Conservation (phyloP, 495 filamentous ascomycete species). For the Penicillium cinerascens region DNA sequence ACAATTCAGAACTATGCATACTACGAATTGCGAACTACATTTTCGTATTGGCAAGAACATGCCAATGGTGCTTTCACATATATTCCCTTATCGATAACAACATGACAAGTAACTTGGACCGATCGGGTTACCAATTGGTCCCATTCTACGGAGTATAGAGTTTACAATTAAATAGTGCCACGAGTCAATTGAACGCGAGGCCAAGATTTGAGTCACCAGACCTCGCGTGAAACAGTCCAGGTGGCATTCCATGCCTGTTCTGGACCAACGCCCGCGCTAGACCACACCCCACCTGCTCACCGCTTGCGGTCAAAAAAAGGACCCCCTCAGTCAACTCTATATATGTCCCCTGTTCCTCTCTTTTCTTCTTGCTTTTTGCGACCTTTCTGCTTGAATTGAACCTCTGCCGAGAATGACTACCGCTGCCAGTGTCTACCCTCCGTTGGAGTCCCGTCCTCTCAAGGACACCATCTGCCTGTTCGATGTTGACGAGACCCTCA, state of each 20-base stretch:
- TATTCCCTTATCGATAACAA: constrained; percentile 22
- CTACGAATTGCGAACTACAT: background rate
- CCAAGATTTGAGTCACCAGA: background rate
- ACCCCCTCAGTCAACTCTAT: constrained; percentile 13
- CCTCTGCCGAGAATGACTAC: constrained; percentile 32
- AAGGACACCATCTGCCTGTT: constrained; percentile 90
- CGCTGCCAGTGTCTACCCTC: constrained; percentile 59
- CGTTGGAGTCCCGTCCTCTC: constrained; percentile 74
- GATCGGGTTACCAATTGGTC: background rate
- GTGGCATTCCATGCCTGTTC: constrained; percentile 16
- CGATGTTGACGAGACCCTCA: constrained; percentile 89
- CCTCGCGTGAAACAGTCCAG: background rate
- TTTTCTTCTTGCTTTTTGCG: constrained; percentile 5
- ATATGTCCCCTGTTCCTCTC: constrained; percentile 12
- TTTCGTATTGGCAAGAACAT: background rate
- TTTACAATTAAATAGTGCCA: background rate
- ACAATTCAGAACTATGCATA: background rate
- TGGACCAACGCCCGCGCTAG: constrained; percentile 13
- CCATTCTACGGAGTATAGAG: background rate
- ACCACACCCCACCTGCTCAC: constrained; percentile 22
- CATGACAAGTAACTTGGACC: background rate
- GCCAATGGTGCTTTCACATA: background rate
- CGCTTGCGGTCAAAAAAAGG: constrained; percentile 33
- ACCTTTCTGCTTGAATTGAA: background rate
- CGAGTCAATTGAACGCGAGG: background rate